Conservation (phyloP, 2,329 filamentous ascomycete genomes). For the Calonectria pseudoreteaudii region DNA sequence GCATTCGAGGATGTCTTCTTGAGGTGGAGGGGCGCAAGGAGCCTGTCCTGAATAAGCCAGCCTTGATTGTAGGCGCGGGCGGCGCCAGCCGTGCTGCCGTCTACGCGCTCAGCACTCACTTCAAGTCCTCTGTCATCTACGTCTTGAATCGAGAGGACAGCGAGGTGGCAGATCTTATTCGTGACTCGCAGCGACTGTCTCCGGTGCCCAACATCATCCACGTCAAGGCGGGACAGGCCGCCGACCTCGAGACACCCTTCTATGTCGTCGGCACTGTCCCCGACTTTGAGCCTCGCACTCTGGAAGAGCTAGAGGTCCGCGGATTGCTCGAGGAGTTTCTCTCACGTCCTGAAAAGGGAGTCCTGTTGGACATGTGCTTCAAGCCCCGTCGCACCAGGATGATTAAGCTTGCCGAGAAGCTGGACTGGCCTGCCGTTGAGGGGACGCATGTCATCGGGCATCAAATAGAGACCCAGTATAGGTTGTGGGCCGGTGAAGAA, state of each 20-base stretch:
- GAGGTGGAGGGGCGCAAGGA: slow-evolving; percentile 21
- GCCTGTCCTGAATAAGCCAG: slow-evolving; percentile 32
- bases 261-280: slow-evolving; percentile 55
- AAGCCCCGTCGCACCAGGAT: slow-evolving; percentile 53
- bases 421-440: slow-evolving; percentile 52
- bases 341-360: slow-evolving; percentile 40
- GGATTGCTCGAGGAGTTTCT: slow-evolving; percentile 46
- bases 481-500: slow-evolving; percentile 43
- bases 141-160: slow-evolving; percentile 49
- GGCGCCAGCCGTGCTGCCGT: slow-evolving; percentile 55
- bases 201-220: slow-evolving; percentile 43
- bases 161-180: slow-evolving; percentile 36
- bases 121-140: slow-evolving; percentile 48
- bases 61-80: slow-evolving; percentile 55
- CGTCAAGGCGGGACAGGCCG: slow-evolving; percentile 43
- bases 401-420: slow-evolving; percentile 47
- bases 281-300: slow-evolving; percentile 48
- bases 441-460: slow-evolving; percentile 55
- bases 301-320: slow-evolving; percentile 42
- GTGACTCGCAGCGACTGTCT: slow-evolving; percentile 38
- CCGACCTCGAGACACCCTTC: slow-evolving; percentile 38
- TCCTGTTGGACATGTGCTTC: slow-evolving; percentile 57
- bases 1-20: slow-evolving; percentile 51
- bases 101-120: slow-evolving; percentile 46
- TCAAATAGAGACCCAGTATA: slow-evolving; percentile 55